Percentiles rank a stretch among this genome's conserved stretches.
These are phyloP conservation scores for Leucogyrophana mollusca DNA, from an alignment of 768 basidiomycete species.

Conservation along the genomic window DNA sequence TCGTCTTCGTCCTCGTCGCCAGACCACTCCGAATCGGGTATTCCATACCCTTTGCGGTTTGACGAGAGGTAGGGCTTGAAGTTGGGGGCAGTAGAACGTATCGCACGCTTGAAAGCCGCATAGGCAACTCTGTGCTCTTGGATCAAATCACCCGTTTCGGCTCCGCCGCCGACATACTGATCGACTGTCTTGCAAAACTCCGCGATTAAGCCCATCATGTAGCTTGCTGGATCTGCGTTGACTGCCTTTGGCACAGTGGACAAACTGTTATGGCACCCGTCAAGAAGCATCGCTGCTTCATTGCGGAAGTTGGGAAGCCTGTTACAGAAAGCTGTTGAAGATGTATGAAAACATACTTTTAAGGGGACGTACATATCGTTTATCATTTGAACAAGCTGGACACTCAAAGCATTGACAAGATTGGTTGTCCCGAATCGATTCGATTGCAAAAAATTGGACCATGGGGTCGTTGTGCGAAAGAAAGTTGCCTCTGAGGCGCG, in stretches of 20 bases:
- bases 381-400: constrained; percentile 36
- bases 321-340: neutral
- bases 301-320: constrained; percentile 31
- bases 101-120: constrained; percentile 26
- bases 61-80: constrained; percentile 26
- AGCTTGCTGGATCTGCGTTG: constrained; percentile 34
- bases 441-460: constrained; percentile 26
- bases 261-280: constrained; percentile 23
- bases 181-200: constrained; percentile 30
- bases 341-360: neutral
- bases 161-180: constrained; percentile 25
- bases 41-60: neutral
- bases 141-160: constrained; percentile 24
- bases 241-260: constrained; percentile 26
- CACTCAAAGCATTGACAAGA: constrained; percentile 34
- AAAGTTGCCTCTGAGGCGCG: constrained; percentile 35
- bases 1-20: too few relatives aligned
- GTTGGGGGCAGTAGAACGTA: constrained; percentile 34
- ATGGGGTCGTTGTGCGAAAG: constrained; percentile 35
- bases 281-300: constrained; percentile 24
- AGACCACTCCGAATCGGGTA: constrained; percentile 6
- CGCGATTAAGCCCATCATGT: constrained; percentile 35
- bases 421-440: constrained; percentile 36
- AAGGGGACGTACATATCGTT: constrained; percentile 18
- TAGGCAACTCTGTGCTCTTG: constrained; percentile 30